phyloP scores from a whole-genome alignment of 441 rosid genomes.

The Erodium moschatum region DNA sequence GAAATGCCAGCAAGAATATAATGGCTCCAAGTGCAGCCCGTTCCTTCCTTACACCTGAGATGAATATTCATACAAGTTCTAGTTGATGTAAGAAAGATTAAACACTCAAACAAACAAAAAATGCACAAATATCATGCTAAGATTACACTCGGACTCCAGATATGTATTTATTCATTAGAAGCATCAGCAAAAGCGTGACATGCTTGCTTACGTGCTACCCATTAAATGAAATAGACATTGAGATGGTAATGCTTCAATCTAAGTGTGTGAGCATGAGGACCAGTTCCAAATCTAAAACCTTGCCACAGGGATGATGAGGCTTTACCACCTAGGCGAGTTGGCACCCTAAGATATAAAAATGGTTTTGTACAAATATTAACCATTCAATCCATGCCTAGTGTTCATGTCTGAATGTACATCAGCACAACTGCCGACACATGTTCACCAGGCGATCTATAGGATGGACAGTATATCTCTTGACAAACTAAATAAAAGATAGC shows the following conservation, averaged over 20 bases:
- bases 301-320: background rate
- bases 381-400: background rate
- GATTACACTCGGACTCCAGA: background rate
- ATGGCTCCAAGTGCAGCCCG: slow-evolving; percentile 90
- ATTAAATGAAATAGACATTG: background rate
- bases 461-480: background rate
- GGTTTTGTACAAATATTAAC: background rate
- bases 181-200: background rate
- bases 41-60: slow-evolving; percentile 78
- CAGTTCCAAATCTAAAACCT: background rate
- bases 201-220: background rate
- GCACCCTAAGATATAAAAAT: background rate
- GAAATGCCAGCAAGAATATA: slow-evolving; percentile 77
- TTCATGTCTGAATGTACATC: background rate
- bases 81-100: slow-evolving; percentile 1
- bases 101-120: background rate
- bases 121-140: background rate
- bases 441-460: background rate
- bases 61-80: slow-evolving; percentile 7
- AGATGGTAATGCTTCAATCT: background rate
- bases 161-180: background rate
- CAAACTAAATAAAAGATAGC: background rate
- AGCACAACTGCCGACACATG: background rate
- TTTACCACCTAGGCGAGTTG: slow-evolving; percentile 1
- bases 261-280: background rate